Evolutionary conservation across 192 early-diverging fungal genomes (phyloP).

Genomic region (Mortierella hygrophila): DNA sequence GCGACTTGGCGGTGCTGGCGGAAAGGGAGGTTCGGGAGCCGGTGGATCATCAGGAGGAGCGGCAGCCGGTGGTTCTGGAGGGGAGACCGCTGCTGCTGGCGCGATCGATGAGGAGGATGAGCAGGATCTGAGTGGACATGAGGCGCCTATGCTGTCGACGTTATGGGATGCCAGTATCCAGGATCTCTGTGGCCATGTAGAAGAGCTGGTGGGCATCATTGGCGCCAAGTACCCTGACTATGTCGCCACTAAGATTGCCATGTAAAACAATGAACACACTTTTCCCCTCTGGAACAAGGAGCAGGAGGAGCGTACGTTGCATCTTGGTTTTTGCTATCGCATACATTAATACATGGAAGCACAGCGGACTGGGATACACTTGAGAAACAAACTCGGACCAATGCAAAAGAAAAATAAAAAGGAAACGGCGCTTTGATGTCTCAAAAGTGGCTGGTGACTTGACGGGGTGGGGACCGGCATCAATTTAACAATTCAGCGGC

Average conservation of each 20-base stretch:
- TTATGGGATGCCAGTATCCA: constrained; percentile 72
- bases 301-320: not conserved
- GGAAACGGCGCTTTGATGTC: not conserved
- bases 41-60: constrained; percentile 27
- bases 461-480: not conserved
- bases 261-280: not conserved
- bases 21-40: constrained; percentile 34
- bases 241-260: constrained; percentile 37
- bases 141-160: constrained; percentile 59
- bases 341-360: not conserved
- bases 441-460: not conserved
- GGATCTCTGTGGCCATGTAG: constrained; percentile 69
- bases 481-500: not conserved
- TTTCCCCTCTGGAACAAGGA: not conserved
- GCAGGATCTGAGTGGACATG: constrained; percentile 38
- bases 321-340: not conserved
- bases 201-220: constrained; percentile 65
- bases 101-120: constrained; percentile 44
- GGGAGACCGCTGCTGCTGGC: constrained; percentile 30
- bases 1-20: constrained; percentile 39
- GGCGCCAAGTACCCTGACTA: constrained; percentile 64
- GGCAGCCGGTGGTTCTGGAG: constrained; percentile 38
- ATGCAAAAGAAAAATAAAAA: not conserved
- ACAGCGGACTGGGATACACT: not conserved
- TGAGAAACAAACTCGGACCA: not conserved